Evolutionary conservation across 2,329 filamentous ascomycete genomes (phyloP).

Genomic region (Eutypella sp.): DNA sequence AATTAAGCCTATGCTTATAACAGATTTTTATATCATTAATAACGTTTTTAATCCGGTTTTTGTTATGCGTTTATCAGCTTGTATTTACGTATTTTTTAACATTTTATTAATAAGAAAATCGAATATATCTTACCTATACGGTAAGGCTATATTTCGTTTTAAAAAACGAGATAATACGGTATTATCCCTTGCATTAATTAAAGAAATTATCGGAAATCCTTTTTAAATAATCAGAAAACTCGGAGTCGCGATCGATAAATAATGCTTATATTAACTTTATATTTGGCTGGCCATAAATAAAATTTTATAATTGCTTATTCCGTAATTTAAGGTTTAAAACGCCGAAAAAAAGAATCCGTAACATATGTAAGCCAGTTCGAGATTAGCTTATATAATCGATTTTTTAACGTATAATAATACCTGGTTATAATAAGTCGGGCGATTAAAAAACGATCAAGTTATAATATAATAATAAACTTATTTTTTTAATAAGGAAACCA

Average conservation of each 20-base stretch:
- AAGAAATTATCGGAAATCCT: constrained; percentile 15
- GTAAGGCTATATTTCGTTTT: constrained; percentile 13
- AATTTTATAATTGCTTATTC: constrained; percentile 12
- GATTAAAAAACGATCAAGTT: background rate
- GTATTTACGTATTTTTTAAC: constrained; percentile 1
- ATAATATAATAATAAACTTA: constrained; percentile 3
- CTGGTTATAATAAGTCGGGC: constrained; percentile 2
- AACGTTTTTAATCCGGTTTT: constrained; percentile 13
- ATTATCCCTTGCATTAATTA: constrained; percentile 10
- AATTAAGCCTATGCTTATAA: constrained; percentile 15
- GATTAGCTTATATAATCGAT: background rate
- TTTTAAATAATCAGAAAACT: constrained; percentile 15
- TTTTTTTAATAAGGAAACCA: constrained; percentile 23
- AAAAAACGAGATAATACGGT: constrained; percentile 14
- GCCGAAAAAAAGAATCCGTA: constrained; percentile 23
- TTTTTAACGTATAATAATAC: constrained; percentile 13
- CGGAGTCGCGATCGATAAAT: constrained; percentile 13
- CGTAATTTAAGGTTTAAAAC: constrained; percentile 23
- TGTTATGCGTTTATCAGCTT: constrained; percentile 1
- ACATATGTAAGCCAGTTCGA: constrained; percentile 11
- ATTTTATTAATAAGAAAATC: background rate
- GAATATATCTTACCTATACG: constrained; percentile 9
- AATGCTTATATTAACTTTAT: constrained; percentile 15
- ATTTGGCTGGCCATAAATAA: constrained; percentile 21
- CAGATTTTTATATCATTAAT: constrained; percentile 21